phyloP scores from a whole-genome alignment of 1,284 basidiomycete species.

The Leucoagaricus sp. region DNA sequence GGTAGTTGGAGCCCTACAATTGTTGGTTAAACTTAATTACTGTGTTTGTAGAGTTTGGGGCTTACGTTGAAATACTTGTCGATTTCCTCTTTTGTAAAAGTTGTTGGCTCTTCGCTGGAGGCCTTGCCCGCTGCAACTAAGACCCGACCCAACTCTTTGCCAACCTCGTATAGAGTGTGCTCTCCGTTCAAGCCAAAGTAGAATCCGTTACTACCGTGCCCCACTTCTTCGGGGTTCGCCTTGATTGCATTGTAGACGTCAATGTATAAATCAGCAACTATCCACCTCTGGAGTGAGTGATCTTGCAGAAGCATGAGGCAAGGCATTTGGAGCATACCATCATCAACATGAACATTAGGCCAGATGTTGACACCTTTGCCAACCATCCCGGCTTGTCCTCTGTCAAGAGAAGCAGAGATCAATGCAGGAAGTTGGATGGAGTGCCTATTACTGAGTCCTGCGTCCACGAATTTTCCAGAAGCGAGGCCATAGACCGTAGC shows the following conservation, averaged over 20 bases:
- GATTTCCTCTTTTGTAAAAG: conserved; percentile 38
- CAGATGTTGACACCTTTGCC: conserved; percentile 49
- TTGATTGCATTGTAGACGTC: conserved; percentile 41
- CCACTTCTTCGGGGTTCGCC: conserved; percentile 26
- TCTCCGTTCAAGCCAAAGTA: conserved; percentile 55
- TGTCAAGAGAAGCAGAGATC: conserved; percentile 35
- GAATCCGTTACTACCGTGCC: conserved; percentile 49
- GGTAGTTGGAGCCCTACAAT: conserved; percentile 35
- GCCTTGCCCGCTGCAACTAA: conserved; percentile 30
- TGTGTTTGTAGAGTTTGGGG: neutral
- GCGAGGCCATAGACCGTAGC: conserved; percentile 47
- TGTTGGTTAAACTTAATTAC: neutral
- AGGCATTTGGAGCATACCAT: conserved; percentile 28
- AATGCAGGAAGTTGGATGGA: conserved; percentile 44
- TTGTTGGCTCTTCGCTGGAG: conserved; percentile 32
- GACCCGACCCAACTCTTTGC: conserved; percentile 26
- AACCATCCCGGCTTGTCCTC: conserved; percentile 44
- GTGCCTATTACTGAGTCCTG: conserved; percentile 42
- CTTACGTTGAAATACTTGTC: conserved; percentile 36
- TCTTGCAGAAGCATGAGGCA: neutral
- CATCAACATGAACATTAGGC: conserved; percentile 47
- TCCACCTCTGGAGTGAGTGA: neutral
- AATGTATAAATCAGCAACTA: conserved; percentile 43
- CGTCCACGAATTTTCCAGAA: conserved; percentile 39
- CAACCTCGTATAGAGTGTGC: conserved; percentile 34